Percentiles rank a stretch among this genome's conserved stretches.
phyloP scores from a whole-genome alignment of 148 eudicot species.

The Bassia scoparia region DNA sequence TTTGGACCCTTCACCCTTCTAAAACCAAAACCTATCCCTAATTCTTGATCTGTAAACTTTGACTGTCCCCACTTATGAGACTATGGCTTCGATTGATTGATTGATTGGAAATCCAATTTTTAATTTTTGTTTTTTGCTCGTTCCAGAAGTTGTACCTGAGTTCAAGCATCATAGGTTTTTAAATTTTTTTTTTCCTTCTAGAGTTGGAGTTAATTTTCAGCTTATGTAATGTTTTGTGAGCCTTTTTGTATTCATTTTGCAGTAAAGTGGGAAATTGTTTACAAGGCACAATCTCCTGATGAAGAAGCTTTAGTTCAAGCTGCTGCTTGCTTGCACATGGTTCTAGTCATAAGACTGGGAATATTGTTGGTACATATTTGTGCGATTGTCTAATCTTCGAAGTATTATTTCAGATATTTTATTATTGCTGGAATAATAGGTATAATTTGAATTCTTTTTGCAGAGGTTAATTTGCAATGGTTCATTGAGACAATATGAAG shows the following conservation, averaged over 20 bases:
- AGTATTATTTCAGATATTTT: slow-evolving; percentile 5
- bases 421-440: background rate
- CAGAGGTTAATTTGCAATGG: slow-evolving; percentile 75
- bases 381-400: slow-evolving; percentile 8
- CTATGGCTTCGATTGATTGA: too few relatives aligned
- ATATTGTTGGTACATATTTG: slow-evolving; percentile 54
- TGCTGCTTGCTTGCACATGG: slow-evolving; percentile 82
- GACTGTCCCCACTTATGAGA: too few relatives aligned
- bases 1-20: too few relatives aligned
- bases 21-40: too few relatives aligned
- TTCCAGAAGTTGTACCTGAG: too few relatives aligned
- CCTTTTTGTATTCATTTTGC: slow-evolving; percentile 17
- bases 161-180: too few relatives aligned
- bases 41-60: too few relatives aligned
- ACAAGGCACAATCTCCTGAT: slow-evolving; percentile 97
- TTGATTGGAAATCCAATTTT: too few relatives aligned
- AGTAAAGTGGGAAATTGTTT: slow-evolving; percentile 79
- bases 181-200: background rate
- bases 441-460: slow-evolving; percentile 21
- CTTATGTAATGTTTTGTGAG: background rate
- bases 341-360: slow-evolving; percentile 61
- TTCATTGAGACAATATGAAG: slow-evolving; percentile 56
- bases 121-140: too few relatives aligned
- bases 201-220: background rate
- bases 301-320: slow-evolving; percentile 99